Base-by-base conservation (phyloP, 139 green algal species). In the Coelastrella sp. region DNA sequence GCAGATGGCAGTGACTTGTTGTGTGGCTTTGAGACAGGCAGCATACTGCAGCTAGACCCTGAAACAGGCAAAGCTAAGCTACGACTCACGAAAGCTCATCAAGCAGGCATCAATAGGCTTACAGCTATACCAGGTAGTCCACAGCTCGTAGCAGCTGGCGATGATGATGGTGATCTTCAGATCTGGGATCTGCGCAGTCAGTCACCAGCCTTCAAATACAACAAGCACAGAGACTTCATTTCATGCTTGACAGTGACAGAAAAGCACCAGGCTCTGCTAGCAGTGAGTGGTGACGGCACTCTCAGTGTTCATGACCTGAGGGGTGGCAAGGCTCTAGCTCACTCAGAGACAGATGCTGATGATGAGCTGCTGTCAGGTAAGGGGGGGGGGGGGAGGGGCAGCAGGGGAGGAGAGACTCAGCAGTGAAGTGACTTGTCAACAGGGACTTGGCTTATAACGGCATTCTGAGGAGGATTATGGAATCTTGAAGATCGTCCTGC, bases 291-390 rank as follows among this genome's bases (percentile, higher is more conserved):
- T 0, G 96, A 98, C 69, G 96, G 93, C n/a, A 97, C 93, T 8
- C 86, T 98, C 38, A 87, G 86, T 13, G 87, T 96, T 25, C 90
- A 91, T 38, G 93, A 96, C 84, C 71, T 94, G 32, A 73, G 87
- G 5, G 81, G 83, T 34, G 19, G 69, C 15, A 88, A 93, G 87
- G 48, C 91, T 7, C 13, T 89, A 48, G 89, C 88, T 37, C 82
- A 81, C 75, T 94, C 92, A n/a, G 96, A 98, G 86, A 88, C 91
- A 35, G 94, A 98, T 72, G 91, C 88, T 0, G 96, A 99, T 43
- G 96, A 99, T 73, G 96, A 99, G 92, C 85, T 99, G 76, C 87
- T 98, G 79, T 96, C 80, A 68, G 80, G 80, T 86, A 50, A 53
- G 79, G n/a, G n/a, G n/a, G n/a, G n/a, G n/a, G n/a, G n/a, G n/a